phyloP scores from a whole-genome alignment of 768 basidiomycete genomes.

The Lanmaoa rubissima region DNA sequence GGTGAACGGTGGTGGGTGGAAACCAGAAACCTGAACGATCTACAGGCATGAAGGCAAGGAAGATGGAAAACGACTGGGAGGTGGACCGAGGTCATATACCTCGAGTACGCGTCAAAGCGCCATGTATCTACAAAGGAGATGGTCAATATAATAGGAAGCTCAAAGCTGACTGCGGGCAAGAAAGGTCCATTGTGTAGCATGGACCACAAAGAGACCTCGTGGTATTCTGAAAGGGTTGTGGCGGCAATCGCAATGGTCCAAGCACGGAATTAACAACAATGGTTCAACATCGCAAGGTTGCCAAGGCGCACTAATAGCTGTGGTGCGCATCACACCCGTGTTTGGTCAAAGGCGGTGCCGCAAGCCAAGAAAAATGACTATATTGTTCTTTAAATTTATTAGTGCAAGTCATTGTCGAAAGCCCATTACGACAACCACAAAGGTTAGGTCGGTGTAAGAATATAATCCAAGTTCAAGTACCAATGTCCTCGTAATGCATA shows the following conservation, averaged over 20 bases:
- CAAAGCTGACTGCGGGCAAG: background rate
- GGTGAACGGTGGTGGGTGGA: slow-evolving; percentile 3
- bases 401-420: background rate
- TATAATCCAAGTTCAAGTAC: slow-evolving; percentile 5
- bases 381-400: background rate
- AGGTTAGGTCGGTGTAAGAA: background rate
- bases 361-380: background rate
- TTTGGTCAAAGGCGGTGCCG: background rate
- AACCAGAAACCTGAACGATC: background rate
- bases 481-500: background rate
- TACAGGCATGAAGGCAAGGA: slow-evolving; percentile 1
- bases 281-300: background rate
- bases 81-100: background rate
- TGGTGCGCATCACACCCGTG: background rate
- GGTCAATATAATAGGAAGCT: slow-evolving; percentile 6
- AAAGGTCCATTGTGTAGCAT: background rate
- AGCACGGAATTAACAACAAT: background rate
- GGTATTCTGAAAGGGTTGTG: background rate
- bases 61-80: background rate
- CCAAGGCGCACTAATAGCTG: background rate
- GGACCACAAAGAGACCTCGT: background rate
- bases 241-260: background rate
- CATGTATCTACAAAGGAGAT: background rate
- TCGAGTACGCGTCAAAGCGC: background rate
- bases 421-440: slow-evolving; percentile 2